Percentiles rank a stretch among this genome's conserved stretches.
phyloP scores from a whole-genome alignment of 148 eudicot species.

The Linanthus parryae region DNA sequence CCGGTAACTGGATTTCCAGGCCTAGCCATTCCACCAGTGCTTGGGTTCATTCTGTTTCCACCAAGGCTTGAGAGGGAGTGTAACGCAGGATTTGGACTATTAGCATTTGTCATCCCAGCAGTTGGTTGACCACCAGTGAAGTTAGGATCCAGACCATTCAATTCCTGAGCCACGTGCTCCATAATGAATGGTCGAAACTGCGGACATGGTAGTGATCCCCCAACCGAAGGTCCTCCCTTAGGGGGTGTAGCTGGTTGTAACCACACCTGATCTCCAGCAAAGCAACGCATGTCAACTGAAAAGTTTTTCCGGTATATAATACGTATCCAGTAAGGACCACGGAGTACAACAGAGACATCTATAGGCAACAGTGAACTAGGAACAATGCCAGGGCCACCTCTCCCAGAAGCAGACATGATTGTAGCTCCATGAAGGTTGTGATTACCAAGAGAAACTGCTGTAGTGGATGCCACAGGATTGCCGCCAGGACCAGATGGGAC shows the following conservation, averaged over 20 bases:
- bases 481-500: conserved; percentile 34
- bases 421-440: conserved; percentile 47
- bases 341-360: conserved; percentile 93
- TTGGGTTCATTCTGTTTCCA: conserved; percentile 54
- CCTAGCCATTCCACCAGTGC: conserved; percentile 46
- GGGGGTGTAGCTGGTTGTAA: conserved; percentile 99
- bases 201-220: conserved; percentile 98
- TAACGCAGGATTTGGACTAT: conserved; percentile 35
- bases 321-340: conserved; percentile 98
- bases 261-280: conserved; percentile 99
- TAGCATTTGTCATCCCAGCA: conserved; percentile 41
- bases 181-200: conserved; percentile 98
- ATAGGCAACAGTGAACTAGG: conserved; percentile 97
- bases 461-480: conserved; percentile 41
- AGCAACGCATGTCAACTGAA: conserved; percentile 99
- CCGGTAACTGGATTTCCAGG: conserved; percentile 51
- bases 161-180: conserved; percentile 99
- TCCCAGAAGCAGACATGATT: conserved; percentile 71
- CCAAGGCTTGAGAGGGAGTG: conserved; percentile 32
- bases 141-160: conserved; percentile 90
- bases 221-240: conserved; percentile 82
- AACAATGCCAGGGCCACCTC: conserved; percentile 91
- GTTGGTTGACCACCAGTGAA: conserved; percentile 61
- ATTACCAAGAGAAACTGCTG: conserved; percentile 42
- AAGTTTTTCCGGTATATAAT: conserved; percentile 86